Percentiles rank a stretch among this genome's conserved stretches.
Conservation (phyloP, 2,329 filamentous ascomycete species). For the Aspergillus carbonarius region DNA sequence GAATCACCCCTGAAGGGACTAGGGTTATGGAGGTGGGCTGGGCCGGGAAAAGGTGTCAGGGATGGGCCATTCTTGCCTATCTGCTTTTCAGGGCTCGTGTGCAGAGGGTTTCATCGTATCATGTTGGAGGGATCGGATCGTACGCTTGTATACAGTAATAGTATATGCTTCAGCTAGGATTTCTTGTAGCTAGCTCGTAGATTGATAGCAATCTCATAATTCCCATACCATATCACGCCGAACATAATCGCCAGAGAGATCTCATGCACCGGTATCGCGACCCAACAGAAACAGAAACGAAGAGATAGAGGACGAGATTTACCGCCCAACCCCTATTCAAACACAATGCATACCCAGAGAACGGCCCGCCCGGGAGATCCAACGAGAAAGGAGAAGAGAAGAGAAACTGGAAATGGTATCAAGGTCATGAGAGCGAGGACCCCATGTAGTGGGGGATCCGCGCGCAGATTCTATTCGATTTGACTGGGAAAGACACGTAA, state of each 20-base stretch:
- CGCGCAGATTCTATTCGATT: neutral
- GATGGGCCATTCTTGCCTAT: too few species aligned
- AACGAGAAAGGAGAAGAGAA: neutral
- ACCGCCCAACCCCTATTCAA: neutral
- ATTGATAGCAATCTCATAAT: neutral
- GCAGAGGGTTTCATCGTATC: too few species aligned
- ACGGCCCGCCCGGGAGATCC: neutral
- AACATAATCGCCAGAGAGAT: neutral
- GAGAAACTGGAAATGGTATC: neutral
- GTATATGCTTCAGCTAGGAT: too few species aligned
- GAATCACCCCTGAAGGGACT: too few species aligned
- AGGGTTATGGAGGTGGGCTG: too few species aligned
- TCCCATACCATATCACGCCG: neutral
- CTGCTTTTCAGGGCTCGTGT: too few species aligned
- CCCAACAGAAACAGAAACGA: neutral
- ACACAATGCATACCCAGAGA: neutral
- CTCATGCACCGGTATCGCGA: neutral
- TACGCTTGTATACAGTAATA: too few species aligned
- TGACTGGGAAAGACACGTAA: neutral
- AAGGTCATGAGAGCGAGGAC: neutral
- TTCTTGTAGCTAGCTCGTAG: neutral
- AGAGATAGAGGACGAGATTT: neutral
- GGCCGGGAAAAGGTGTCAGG: too few species aligned
- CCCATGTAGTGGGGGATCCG: neutral
- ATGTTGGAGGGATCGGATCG: too few species aligned